Evolutionary conservation across 257 asterid genomes (phyloP).

Genomic region (Ballota nigra): DNA sequence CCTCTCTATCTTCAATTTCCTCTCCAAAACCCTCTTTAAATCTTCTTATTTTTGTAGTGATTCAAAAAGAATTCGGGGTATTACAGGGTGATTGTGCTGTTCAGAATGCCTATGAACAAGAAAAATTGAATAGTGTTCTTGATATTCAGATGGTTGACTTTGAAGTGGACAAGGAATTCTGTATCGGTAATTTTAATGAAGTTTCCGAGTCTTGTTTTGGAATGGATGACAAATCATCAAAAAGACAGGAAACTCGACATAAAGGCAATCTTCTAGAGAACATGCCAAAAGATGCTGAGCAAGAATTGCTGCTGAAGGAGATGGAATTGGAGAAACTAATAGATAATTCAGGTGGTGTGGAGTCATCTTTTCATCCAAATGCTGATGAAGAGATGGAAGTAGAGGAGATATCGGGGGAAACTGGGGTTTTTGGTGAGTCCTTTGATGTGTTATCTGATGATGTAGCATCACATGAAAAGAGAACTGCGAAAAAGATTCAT

Average conservation of each 20-base stretch:
- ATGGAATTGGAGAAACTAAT: constrained; percentile 67
- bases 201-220: constrained; percentile 40
- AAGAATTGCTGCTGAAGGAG: constrained; percentile 61
- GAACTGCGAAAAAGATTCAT: constrained; percentile 25
- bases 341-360: constrained; percentile 34
- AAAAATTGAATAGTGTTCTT: constrained; percentile 15
- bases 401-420: constrained; percentile 70
- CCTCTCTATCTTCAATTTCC: too few species aligned
- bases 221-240: constrained; percentile 43
- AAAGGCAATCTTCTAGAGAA: constrained; percentile 27
- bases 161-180: constrained; percentile 30
- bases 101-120: constrained; percentile 27
- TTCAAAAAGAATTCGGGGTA: too few species aligned
- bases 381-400: constrained; percentile 62
- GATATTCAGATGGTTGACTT: constrained; percentile 30
- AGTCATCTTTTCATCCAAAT: constrained; percentile 30
- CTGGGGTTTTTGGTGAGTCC: constrained; percentile 31
- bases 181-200: constrained; percentile 40
- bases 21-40: too few species aligned
- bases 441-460: constrained; percentile 42
- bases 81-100: constrained; percentile 28
- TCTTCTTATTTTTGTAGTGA: too few species aligned
- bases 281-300: constrained; percentile 38
- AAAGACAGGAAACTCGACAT: constrained; percentile 28
- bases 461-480: constrained; percentile 32